Evolutionary conservation across 805 yeast genomes (phyloP).

Genomic region (Candida pseudofarinosa): DNA sequence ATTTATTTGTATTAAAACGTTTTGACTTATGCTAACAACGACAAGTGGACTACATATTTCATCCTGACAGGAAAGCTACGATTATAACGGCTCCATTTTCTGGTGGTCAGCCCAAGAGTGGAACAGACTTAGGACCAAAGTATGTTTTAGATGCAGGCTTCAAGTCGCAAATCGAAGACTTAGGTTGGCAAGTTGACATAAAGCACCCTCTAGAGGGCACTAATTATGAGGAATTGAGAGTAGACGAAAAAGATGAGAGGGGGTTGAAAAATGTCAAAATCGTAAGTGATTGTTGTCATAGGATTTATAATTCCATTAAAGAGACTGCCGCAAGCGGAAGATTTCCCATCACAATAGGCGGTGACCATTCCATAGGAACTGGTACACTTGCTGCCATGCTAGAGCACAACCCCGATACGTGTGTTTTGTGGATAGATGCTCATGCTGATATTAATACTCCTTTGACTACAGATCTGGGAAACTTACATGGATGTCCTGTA

Average conservation of each 20-base stretch:
- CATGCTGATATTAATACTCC: constrained; percentile 97
- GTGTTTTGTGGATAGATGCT: constrained; percentile 94
- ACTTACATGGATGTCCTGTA: constrained; percentile 95
- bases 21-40: constrained; percentile 6
- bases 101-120: constrained; percentile 92
- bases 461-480: constrained; percentile 76
- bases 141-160: constrained; percentile 72
- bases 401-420: constrained; percentile 77
- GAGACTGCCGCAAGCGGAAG: constrained; percentile 42
- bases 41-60: constrained; percentile 48
- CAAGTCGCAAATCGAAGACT: constrained; percentile 50
- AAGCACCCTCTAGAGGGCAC: constrained; percentile 51
- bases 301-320: constrained; percentile 58
- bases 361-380: constrained; percentile 95
- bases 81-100: constrained; percentile 87
- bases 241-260: constrained; percentile 38
- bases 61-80: constrained; percentile 53
- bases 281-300: constrained; percentile 70
- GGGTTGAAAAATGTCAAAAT: constrained; percentile 72
- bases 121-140: constrained; percentile 93
- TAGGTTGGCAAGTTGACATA: constrained; percentile 68
- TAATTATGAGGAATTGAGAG: constrained; percentile 41
- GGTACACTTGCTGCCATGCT: constrained; percentile 87
- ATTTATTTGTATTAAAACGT: too few species aligned
- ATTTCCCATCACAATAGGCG: constrained; percentile 86